These are phyloP conservation scores for Leccinum longicurvipes DNA, from an alignment of 768 basidiomycete genomes.

Conservation along the genomic window DNA sequence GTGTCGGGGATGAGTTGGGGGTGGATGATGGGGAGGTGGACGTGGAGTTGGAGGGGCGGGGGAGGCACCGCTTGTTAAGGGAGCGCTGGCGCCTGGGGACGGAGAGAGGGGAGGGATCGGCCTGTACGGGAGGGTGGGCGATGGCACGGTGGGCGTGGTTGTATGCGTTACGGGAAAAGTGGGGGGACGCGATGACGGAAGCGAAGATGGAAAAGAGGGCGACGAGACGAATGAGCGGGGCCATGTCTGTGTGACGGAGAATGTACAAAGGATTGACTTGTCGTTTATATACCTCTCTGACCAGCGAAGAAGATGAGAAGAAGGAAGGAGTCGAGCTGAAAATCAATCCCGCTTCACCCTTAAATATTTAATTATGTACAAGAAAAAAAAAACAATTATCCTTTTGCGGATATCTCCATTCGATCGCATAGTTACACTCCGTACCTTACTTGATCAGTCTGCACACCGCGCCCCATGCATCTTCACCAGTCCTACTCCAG, in stretches of 20 bases:
- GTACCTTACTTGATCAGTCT: too few species aligned
- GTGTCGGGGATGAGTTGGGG: background rate
- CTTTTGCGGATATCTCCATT: background rate
- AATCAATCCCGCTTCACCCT: background rate
- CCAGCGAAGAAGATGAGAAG: background rate
- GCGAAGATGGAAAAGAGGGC: constrained; percentile 41
- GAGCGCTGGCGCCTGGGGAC: constrained; percentile 23
- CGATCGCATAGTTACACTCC: background rate
- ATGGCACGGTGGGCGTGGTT: constrained; percentile 21
- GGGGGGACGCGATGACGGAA: constrained; percentile 35
- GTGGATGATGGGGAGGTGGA: background rate
- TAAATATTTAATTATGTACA: background rate
- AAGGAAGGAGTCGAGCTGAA: background rate
- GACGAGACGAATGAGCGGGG: constrained; percentile 41
- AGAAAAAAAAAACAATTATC: too few species aligned
- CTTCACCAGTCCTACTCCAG: constrained; percentile 67
- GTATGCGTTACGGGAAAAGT: constrained; percentile 30
- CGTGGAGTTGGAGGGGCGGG: constrained; percentile 18
- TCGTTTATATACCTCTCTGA: constrained; percentile 11
- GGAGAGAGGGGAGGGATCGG: background rate
- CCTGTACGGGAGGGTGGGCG: background rate
- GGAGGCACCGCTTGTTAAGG: constrained; percentile 25
- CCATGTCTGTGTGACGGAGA: constrained; percentile 11
- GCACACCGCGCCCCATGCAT: constrained; percentile 71
- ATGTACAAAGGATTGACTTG: constrained; percentile 14